phyloP scores from a whole-genome alignment of 495 filamentous ascomycete genomes.

The Trichocladium uniseriatum region DNA sequence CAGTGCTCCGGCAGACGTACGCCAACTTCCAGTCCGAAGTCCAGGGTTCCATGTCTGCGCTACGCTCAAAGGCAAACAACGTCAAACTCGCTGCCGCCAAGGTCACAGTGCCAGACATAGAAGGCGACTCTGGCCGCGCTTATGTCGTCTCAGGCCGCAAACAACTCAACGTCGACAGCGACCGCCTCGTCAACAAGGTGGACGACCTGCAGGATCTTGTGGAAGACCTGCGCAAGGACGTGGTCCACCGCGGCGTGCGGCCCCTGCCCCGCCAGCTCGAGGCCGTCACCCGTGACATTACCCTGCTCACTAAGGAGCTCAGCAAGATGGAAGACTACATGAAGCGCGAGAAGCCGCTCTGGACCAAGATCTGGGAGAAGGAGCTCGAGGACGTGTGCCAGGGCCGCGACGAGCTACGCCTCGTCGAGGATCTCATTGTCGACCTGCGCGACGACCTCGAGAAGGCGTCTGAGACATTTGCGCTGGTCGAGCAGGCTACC shows the following conservation, averaged over 20 bases:
- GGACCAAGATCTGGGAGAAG: conserved; percentile 98
- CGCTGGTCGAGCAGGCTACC: conserved; percentile 89
- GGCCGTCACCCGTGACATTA: conserved; percentile 76
- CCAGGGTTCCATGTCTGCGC: conserved; percentile 71
- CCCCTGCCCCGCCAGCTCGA: conserved; percentile 89
- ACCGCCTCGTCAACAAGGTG: conserved; percentile 78
- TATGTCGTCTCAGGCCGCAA: conserved; percentile 85
- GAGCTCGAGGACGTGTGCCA: conserved; percentile 90
- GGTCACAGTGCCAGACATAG: conserved; percentile 51
- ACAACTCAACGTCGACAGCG: conserved; percentile 69
- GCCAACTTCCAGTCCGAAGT: conserved; percentile 82
- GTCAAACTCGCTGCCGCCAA: conserved; percentile 70
- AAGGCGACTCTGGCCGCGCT: conserved; percentile 63
- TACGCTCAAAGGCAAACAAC: conserved; percentile 67
- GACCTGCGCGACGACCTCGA: conserved; percentile 93
- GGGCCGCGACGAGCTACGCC: conserved; percentile 83
- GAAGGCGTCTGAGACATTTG: conserved; percentile 85
- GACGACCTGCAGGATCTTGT: conserved; percentile 94
- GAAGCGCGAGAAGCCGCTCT: conserved; percentile 82
- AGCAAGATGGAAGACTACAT: conserved; percentile 94
- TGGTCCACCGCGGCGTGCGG: conserved; percentile 84
- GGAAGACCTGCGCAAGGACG: conserved; percentile 95
- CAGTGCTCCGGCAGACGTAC: conserved; percentile 87
- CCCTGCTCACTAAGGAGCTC: conserved; percentile 68
- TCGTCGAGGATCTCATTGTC: conserved; percentile 86